A percentile compares a stretch with the other conserved stretches of the same genome.
Evolutionary conservation across 805 yeast species (phyloP).

Genomic region (Kuraishia capsulata): DNA sequence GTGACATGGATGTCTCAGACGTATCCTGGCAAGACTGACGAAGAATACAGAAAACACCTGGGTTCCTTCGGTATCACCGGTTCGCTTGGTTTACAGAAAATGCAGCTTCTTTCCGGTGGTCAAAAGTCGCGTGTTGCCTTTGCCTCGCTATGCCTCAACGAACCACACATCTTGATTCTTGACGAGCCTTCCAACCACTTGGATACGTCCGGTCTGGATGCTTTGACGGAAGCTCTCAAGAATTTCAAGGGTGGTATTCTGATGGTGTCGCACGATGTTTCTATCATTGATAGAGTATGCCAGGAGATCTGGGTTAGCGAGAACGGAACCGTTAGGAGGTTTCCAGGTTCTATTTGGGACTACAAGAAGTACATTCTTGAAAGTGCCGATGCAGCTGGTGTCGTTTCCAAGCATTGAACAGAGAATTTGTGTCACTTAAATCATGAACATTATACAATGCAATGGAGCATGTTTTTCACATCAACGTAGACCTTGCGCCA

Average conservation of each 20-base stretch:
- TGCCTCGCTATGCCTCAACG: conserved; percentile 83
- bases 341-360: conserved; percentile 76
- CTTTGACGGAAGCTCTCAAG: conserved; percentile 80
- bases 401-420: conserved; percentile 69
- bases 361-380: conserved; percentile 83
- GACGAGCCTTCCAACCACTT: conserved; percentile 99
- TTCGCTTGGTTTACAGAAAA: conserved; percentile 82
- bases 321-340: conserved; percentile 66
- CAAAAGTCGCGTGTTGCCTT: conserved; percentile 98
- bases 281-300: conserved; percentile 82
- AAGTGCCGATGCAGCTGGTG: conserved; percentile 77
- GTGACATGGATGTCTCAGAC: conserved; percentile 89
- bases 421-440: neutral
- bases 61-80: conserved; percentile 98
- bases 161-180: conserved; percentile 84
- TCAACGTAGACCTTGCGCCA: conserved; percentile 79
- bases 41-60: conserved; percentile 91
- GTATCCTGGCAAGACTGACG: conserved; percentile 91
- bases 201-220: conserved; percentile 97
- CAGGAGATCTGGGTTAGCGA: conserved; percentile 96
- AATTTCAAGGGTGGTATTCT: conserved; percentile 91
- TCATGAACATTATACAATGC: neutral
- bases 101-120: conserved; percentile 90
- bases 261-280: conserved; percentile 97
- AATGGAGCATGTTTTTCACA: conserved; percentile 44